These are phyloP conservation scores for Corylus avellana DNA, from an alignment of 306 rosid species.

Conservation along the genomic window DNA sequence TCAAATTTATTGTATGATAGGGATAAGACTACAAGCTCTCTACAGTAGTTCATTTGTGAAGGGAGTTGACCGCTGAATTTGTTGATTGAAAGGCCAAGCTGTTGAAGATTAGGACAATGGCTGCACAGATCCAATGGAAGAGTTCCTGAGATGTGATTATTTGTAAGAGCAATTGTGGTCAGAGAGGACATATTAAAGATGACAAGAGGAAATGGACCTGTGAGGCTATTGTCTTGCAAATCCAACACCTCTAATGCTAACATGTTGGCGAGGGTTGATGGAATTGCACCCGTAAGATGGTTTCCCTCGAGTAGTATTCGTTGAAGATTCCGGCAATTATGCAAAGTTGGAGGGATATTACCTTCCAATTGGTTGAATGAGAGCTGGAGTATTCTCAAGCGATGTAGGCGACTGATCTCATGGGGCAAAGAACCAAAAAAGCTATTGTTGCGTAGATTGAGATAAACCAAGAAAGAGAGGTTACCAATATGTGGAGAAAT, in stretches of 20 bases:
- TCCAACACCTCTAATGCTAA: too few relatives aligned
- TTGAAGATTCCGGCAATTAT: neutral
- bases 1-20: neutral
- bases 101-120: too few relatives aligned
- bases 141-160: too few relatives aligned
- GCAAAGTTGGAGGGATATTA: neutral
- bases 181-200: too few relatives aligned
- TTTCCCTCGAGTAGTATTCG: accelerated
- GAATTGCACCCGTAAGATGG: neutral
- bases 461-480: too few relatives aligned
- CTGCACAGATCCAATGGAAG: too few relatives aligned
- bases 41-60: neutral
- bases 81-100: accelerated
- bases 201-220: too few relatives aligned
- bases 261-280: neutral
- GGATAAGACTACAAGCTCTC: neutral
- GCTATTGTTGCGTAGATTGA: accelerated
- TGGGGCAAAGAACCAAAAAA: neutral
- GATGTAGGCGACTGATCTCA: neutral
- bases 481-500: too few relatives aligned
- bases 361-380: neutral
- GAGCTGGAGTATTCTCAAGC: neutral
- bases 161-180: too few relatives aligned
- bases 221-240: too few relatives aligned
- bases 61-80: neutral